Percentiles rank a stretch among this genome's conserved stretches.
These are phyloP conservation scores for Larix kaempferi DNA, from an alignment of 75 land plant species.

Conservation along the genomic window DNA sequence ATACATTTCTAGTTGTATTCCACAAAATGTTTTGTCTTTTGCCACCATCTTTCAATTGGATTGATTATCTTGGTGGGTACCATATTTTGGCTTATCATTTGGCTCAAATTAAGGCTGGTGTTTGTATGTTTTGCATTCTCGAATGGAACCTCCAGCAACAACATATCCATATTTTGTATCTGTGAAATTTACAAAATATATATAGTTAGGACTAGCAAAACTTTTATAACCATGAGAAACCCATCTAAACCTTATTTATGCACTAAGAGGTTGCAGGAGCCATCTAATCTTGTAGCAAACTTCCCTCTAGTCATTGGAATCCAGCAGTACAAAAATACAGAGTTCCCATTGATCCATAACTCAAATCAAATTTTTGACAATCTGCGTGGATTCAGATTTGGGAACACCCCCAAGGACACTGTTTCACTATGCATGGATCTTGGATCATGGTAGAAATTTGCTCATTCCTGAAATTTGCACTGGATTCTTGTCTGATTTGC, in stretches of 20 bases:
- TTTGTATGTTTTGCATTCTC: background rate
- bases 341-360: too few species aligned
- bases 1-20: slow-evolving; percentile 51
- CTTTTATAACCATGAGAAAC: background rate
- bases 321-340: too few species aligned
- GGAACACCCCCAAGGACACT: too few species aligned
- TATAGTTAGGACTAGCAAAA: background rate
- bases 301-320: too few species aligned
- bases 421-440: too few species aligned
- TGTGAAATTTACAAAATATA: background rate
- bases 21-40: slow-evolving; percentile 25
- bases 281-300: too few species aligned
- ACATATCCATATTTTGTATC: background rate
- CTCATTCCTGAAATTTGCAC: too few species aligned
- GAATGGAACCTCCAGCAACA: background rate
- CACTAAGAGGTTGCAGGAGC: background rate
- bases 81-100: slow-evolving; percentile 11
- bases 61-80: background rate
- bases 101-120: slow-evolving; percentile 14
- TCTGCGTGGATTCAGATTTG: too few species aligned
- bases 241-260: background rate
- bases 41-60: slow-evolving; percentile 16
- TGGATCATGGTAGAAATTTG: too few species aligned
- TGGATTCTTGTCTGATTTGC: too few species aligned
- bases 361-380: too few species aligned